Conservation (phyloP, 2,329 filamentous ascomycete species). For the Phaeosphaeriaceae sp. region DNA sequence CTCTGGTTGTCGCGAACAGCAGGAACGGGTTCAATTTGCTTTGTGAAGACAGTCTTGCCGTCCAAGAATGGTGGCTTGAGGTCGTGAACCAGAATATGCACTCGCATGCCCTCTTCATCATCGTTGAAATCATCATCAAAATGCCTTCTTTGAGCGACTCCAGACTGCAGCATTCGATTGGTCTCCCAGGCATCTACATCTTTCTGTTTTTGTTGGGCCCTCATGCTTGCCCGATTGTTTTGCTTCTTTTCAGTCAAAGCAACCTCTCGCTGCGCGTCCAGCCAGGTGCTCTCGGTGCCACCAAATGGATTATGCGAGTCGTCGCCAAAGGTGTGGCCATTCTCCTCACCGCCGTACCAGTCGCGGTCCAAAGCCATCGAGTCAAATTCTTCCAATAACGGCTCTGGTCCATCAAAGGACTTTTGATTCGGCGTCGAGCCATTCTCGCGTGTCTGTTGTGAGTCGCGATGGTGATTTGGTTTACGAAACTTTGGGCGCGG, state of each 20-base stretch:
- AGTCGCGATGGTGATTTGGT: slow-evolving; percentile 35
- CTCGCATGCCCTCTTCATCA: slow-evolving; percentile 85
- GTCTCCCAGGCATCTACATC: slow-evolving; percentile 99
- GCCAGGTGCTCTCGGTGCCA: slow-evolving; percentile 72
- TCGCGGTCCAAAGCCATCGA: slow-evolving; percentile 81
- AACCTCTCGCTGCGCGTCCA: slow-evolving; percentile 76
- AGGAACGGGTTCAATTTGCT: slow-evolving; percentile 92
- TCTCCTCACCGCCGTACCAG: slow-evolving; percentile 90
- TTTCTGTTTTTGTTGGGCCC: slow-evolving; percentile 83
- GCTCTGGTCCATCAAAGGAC: slow-evolving; percentile 68
- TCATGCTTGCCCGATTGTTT: slow-evolving; percentile 71
- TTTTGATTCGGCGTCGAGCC: slow-evolving; percentile 56
- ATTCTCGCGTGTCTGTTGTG: slow-evolving; percentile 37
- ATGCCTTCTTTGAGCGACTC: slow-evolving; percentile 88
- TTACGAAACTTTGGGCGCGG: slow-evolving; percentile 54
- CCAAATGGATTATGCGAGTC: slow-evolving; percentile 94
- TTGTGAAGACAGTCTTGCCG: slow-evolving; percentile 94
- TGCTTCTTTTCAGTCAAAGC: slow-evolving; percentile 81
- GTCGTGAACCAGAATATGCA: slow-evolving; percentile 93
- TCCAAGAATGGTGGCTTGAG: slow-evolving; percentile 93
- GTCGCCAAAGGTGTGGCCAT: slow-evolving; percentile 84
- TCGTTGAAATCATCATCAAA: slow-evolving; percentile 83
- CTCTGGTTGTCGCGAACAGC: slow-evolving; percentile 93
- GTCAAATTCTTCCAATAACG: slow-evolving; percentile 69
- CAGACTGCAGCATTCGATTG: slow-evolving; percentile 96